Conservation (phyloP, 768 basidiomycete genomes). For the Baorangia bicolor region DNA sequence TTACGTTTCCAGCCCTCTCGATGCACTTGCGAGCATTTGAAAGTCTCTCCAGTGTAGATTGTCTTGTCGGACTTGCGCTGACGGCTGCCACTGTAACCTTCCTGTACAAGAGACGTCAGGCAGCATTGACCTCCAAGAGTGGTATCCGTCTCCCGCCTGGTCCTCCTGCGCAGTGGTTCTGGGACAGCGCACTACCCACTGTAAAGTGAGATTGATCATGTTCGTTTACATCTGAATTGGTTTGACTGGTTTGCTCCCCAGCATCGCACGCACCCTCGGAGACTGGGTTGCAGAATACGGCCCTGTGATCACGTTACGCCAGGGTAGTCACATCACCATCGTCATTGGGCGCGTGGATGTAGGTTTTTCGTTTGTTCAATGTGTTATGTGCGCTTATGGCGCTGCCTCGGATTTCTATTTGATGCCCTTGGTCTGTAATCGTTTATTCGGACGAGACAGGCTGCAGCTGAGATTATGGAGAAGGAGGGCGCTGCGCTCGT, state of each 20-base stretch:
- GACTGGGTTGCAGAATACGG: slow-evolving; percentile 58
- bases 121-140: not conserved
- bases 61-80: slow-evolving; percentile 3
- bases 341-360: slow-evolving; percentile 25
- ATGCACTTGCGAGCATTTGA: slow-evolving; percentile 1
- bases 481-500: slow-evolving; percentile 49
- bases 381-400: not conserved
- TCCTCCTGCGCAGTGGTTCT: slow-evolving; percentile 25
- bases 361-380: not conserved
- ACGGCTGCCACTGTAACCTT: not conserved
- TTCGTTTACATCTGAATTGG: not conserved
- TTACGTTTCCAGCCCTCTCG: not conserved
- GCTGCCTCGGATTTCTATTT: not conserved
- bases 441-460: slow-evolving; percentile 32
- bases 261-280: slow-evolving; percentile 36
- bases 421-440: not conserved
- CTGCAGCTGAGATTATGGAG: slow-evolving; percentile 59
- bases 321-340: slow-evolving; percentile 35
- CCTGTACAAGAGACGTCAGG: slow-evolving; percentile 2
- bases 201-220: slow-evolving; percentile 14
- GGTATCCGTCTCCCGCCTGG: slow-evolving; percentile 25
- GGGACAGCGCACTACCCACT: slow-evolving; percentile 20
- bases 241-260: not conserved
- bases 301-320: slow-evolving; percentile 52
- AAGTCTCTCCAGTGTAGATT: not conserved